Base-by-base conservation (phyloP, 768 basidiomycete genomes). In the Harrya chromipes region DNA sequence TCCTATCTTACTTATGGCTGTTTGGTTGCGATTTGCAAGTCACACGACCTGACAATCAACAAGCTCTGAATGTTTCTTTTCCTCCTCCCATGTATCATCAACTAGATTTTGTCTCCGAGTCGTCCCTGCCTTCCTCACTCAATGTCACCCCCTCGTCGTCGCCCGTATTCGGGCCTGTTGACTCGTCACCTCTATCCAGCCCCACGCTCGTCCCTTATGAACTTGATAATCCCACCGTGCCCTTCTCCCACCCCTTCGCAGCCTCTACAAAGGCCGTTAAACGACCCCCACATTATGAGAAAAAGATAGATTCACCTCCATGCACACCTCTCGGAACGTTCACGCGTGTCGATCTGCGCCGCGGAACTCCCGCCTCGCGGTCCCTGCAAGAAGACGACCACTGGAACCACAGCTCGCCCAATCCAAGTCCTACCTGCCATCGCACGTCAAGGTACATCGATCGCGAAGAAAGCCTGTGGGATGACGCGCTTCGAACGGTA, bases 141-240 rank as follows among this genome's bases (percentile, higher is more conserved):
- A 43, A 51, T 43, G 74, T 74, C 10, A 82, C 81, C 1, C 78
- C 82, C 0, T 71, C 77, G 10, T 78, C 79, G 0, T 81, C 81
- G 23, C 80, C 81, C 6, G 44, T 53, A 7, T 57, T 67, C 0
- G 73, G 67, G 3, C 62, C 72, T 2, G 43, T 70, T 4, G 69
- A 73, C 19, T 74, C 73, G 14, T 74, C 70, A 0, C 72, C 72
- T 0, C 64, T 61, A 5, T 66, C 68, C 4, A 72, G 72, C 31
- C 71, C 70, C 0, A 31, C 44, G 16, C 54, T 70, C 39, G 62
- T 26, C 14, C 63, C 51, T 1, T 62, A 45, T 27, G 57, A 68
- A 53, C 45, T 68, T 64, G 57, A 53, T 52, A 56, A 53, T 14
- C 43, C 57, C n/a, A 47, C 42, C 33, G 21, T 13, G 13, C 37